phyloP scores from a whole-genome alignment of 306 rosid genomes.

The Echinosophora koreensis region DNA sequence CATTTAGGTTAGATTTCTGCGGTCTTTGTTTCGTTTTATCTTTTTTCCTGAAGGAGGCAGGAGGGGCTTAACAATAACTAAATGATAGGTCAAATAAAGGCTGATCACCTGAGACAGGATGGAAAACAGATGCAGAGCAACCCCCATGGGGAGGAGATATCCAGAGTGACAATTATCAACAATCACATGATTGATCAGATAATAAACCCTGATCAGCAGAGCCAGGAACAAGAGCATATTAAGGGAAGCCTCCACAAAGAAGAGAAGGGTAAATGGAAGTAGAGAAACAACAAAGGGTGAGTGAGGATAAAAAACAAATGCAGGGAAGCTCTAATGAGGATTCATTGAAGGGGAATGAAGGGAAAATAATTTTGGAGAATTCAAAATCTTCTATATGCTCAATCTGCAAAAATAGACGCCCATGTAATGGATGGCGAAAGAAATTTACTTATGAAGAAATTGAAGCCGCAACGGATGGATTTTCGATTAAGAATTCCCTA shows the following conservation, averaged over 20 bases:
- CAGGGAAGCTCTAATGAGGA: constrained; percentile 40
- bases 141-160: background rate
- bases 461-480: constrained; percentile 65
- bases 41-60: background rate
- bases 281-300: constrained; percentile 9
- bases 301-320: constrained; percentile 34
- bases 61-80: background rate
- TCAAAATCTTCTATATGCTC: constrained; percentile 55
- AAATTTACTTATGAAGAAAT: constrained; percentile 70
- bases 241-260: constrained; percentile 36
- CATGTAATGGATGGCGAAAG: constrained; percentile 52
- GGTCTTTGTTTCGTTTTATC: constrained; percentile 11
- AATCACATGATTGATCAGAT: constrained; percentile 2
- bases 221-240: constrained; percentile 22
- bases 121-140: constrained; percentile 22
- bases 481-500: constrained; percentile 62
- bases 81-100: constrained; percentile 45
- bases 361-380: constrained; percentile 34
- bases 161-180: background rate
- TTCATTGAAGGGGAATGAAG: constrained; percentile 18
- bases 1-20: background rate
- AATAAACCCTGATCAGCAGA: background rate
- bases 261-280: background rate
- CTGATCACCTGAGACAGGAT: constrained; percentile 14
- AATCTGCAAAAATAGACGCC: constrained; percentile 60